These are phyloP conservation scores for Fusarium albidum DNA, from an alignment of 2,329 filamentous ascomycete genomes.

Conservation along the genomic window DNA sequence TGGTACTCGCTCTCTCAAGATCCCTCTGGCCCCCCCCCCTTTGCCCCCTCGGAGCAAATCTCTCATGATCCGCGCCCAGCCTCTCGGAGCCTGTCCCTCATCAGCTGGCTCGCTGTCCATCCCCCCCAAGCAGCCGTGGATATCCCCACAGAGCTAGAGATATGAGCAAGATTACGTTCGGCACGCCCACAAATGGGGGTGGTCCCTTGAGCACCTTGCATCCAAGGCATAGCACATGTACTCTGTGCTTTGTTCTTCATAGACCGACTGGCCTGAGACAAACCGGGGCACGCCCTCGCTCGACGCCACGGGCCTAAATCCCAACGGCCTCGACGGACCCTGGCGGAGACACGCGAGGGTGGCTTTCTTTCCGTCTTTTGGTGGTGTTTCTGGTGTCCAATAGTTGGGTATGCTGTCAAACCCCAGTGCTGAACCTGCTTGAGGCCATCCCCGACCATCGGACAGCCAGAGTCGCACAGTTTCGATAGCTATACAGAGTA, in stretches of 20 bases:
- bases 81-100: too few relatives aligned
- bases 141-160: background rate
- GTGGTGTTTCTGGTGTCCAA: too few relatives aligned
- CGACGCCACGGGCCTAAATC: background rate
- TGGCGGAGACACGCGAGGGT: too few relatives aligned
- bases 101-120: background rate
- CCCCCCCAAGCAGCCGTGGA: background rate
- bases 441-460: too few relatives aligned
- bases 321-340: background rate
- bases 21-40: background rate
- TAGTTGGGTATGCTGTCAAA: too few relatives aligned
- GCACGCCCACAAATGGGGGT: background rate
- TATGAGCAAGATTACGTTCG: background rate
- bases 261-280: background rate
- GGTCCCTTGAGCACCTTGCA: background rate
- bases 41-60: background rate
- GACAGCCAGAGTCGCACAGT: too few relatives aligned
- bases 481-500: background rate
- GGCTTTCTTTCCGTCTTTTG: too few relatives aligned
- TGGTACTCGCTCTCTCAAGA: too few relatives aligned
- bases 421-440: too few relatives aligned
- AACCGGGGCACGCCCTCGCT: background rate
- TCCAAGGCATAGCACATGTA: background rate
- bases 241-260: background rate
- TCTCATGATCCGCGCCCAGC: background rate